Evolutionary conservation across 805 yeast genomes (phyloP).

Genomic region (Candida golubevii): DNA sequence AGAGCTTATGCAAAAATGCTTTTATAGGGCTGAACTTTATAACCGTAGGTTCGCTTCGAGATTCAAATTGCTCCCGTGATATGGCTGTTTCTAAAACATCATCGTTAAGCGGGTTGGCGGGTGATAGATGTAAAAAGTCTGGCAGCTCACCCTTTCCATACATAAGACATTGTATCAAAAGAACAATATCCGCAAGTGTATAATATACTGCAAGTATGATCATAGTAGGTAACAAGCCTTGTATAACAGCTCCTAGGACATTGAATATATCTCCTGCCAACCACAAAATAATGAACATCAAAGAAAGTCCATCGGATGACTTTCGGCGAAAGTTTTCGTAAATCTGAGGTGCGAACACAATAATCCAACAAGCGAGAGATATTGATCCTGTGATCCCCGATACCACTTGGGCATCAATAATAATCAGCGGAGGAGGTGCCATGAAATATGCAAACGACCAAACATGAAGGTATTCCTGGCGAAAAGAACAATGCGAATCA

Average conservation of each 20-base stretch:
- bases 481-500: too few relatives aligned
- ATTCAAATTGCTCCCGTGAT: constrained; percentile 30
- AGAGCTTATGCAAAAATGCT: constrained; percentile 26
- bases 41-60: constrained; percentile 23
- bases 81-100: constrained; percentile 61
- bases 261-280: constrained; percentile 91
- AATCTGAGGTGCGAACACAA: constrained; percentile 95
- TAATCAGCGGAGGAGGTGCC: constrained; percentile 66
- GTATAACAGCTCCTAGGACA: constrained; percentile 84
- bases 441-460: constrained; percentile 3
- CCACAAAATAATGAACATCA: constrained; percentile 86
- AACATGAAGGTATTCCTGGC: too few relatives aligned
- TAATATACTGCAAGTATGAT: constrained; percentile 87
- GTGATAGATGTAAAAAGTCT: constrained; percentile 77
- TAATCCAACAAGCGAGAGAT: constrained; percentile 96
- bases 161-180: constrained; percentile 76
- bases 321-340: constrained; percentile 85
- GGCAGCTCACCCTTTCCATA: constrained; percentile 64
- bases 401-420: constrained; percentile 63
- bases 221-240: constrained; percentile 93
- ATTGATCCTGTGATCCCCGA: constrained; percentile 83
- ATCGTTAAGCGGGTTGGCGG: constrained; percentile 80
- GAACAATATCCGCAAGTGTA: constrained; percentile 82
- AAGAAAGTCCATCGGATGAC: constrained; percentile 85
- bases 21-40: constrained; percentile 18